phyloP scores from a whole-genome alignment of 179 eudicot genomes.

The Beta macrorhiza region DNA sequence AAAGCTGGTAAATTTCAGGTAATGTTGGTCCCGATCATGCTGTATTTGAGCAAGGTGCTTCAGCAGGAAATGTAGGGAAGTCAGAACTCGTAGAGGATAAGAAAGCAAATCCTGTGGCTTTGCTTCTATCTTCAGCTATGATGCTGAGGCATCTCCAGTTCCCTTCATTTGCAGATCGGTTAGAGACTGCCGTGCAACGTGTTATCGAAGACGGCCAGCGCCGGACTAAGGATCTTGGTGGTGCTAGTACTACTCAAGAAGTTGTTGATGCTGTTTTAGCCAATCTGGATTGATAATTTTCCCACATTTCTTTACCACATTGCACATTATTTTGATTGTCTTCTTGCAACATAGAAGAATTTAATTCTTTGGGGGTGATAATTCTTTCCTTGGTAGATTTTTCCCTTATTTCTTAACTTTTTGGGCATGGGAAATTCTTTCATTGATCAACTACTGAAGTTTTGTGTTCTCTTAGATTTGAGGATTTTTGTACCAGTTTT shows the following conservation, averaged over 20 bases:
- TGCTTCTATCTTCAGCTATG: constrained; percentile 90
- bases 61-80: constrained; percentile 95
- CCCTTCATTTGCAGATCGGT: constrained; percentile 82
- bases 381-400: not conserved
- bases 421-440: constrained; percentile 2
- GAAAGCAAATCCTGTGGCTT: constrained; percentile 90
- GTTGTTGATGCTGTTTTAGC: constrained; percentile 83
- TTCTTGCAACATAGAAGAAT: constrained; percentile 1
- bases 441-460: not conserved
- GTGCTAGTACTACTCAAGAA: constrained; percentile 70
- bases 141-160: constrained; percentile 94
- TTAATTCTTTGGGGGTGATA: not conserved
- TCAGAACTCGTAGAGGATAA: constrained; percentile 58
- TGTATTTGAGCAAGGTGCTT: constrained; percentile 95
- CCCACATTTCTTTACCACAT: not conserved
- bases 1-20: constrained; percentile 42
- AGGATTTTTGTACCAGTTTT: not conserved
- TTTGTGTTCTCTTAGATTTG: constrained; percentile 6
- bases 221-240: constrained; percentile 83
- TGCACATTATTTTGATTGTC: constrained; percentile 10
- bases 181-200: constrained; percentile 68
- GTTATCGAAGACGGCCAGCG: constrained; percentile 61
- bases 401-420: not conserved
- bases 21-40: constrained; percentile 90
- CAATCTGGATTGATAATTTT: constrained; percentile 43